Evolutionary conservation across 2,329 filamentous ascomycete species (phyloP), one percentile per base, ranked within the genome.

Genomic region (Fusarium ambrosium): DNA sequence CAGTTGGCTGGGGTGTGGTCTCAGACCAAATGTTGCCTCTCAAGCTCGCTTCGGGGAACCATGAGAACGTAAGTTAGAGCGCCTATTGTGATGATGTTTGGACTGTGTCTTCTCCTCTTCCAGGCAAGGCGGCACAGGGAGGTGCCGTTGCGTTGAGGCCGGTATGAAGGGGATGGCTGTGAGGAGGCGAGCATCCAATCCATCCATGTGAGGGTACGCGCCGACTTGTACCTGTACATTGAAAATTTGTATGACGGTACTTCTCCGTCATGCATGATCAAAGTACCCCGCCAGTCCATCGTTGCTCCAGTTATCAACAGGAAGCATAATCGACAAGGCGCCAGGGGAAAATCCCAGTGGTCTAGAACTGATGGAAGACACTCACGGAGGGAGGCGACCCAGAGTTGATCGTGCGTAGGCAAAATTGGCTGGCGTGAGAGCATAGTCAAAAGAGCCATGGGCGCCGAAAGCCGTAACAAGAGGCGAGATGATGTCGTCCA

Each of bases 161-260:
- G 41, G 61, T 51, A 58, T 53, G 60, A 64, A 66, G 64, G 66
- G 51, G 60, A 70, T 64, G 66, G 60, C 69, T 63, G 68, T 45
- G 67, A 70, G 69, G 64, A 71, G 67, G 62, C 45, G 64, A 68
- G 62, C 71, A 70, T 58, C 37, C 27, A 66, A 41, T 43, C 64
- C 62, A 41, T 43, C 64, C 60, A 39, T 59, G 62, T 48, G 43
- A 72, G 64, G 79, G 80, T 82, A 82, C 81, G 41, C 72, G 56
- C 24, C 16, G 22, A 48, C 37, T 78, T 68, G 81, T 82, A 83
- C 76, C 74, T 65, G 76, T 81, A 82, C 79, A 65, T 79, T 66
- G 56, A 77, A 82, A 80, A 77, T 77, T 79, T 74, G 79, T 80
- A 81, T 82, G 79, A 81, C 77, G 77, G 78, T 84, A 83, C 82